A percentile compares a stretch with the other conserved stretches of the same genome.
Conservation (phyloP, 305 asterid species). For the Plantago coronopus region DNA sequence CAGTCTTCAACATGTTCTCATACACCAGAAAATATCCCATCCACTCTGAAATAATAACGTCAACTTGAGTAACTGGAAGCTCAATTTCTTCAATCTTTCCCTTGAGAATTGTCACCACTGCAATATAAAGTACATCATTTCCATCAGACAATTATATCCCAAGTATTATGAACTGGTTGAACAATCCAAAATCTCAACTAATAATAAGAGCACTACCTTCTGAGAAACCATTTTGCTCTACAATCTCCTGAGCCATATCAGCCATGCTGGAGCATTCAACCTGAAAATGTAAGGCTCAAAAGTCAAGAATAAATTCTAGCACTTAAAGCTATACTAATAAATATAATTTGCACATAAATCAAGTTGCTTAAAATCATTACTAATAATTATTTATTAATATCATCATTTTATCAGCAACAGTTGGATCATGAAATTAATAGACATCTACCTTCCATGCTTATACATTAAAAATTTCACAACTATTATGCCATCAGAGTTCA, state of each 20-base stretch:
- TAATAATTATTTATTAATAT: not conserved
- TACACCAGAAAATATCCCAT: conserved; percentile 96
- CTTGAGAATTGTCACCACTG: conserved; percentile 83
- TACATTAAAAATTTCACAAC: too few relatives aligned
- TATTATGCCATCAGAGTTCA: too few relatives aligned
- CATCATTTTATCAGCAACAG: not conserved
- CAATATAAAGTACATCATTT: conserved; percentile 6
- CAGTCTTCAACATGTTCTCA: conserved; percentile 89
- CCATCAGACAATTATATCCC: conserved; percentile 5
- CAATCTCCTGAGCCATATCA: conserved; percentile 75
- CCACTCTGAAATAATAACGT: conserved; percentile 94
- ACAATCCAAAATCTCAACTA: conserved; percentile 2
- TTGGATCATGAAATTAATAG: not conserved
- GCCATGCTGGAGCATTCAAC: conserved; percentile 99
- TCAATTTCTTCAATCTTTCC: conserved; percentile 96
- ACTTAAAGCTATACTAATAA: too few relatives aligned
- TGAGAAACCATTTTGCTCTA: conserved; percentile 67
- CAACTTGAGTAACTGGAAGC: conserved; percentile 91
- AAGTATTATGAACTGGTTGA: conserved; percentile 17
- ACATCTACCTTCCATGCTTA: too few relatives aligned
- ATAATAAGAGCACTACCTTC: conserved; percentile 44
- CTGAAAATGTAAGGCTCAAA: conserved; percentile 50
- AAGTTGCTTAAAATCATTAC: too few relatives aligned
- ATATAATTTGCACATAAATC: too few relatives aligned
- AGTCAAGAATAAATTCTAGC: too few relatives aligned